phyloP scores from a whole-genome alignment of 768 basidiomycete genomes.

The Kockovaella imperatae region DNA sequence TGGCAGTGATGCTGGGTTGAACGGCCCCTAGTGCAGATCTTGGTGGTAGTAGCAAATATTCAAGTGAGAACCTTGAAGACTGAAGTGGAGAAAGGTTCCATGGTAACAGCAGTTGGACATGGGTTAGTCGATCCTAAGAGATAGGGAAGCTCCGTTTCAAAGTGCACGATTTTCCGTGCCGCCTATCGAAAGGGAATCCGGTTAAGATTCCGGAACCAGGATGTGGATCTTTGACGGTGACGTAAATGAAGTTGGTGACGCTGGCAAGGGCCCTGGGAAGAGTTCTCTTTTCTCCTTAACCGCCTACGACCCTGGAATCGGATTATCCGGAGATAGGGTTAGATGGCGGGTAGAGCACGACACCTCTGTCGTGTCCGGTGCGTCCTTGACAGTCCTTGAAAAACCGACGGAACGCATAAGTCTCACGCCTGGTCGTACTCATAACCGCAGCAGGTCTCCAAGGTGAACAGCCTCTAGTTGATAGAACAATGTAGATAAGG shows the following conservation, averaged over 20 bases:
- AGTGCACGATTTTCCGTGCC: constrained; percentile 57
- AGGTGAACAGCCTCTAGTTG: constrained; percentile 75
- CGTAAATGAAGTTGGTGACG: constrained; percentile 58
- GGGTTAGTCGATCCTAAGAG: constrained; percentile 78
- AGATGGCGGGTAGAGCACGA: constrained; percentile 63
- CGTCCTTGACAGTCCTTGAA: constrained; percentile 70
- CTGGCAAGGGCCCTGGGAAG: constrained; percentile 66
- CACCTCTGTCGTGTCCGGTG: constrained; percentile 66
- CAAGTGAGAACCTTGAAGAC: constrained; percentile 78
- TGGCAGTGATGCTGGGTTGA: constrained; percentile 65
- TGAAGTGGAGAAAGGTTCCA: constrained; percentile 83
- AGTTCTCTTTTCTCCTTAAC: constrained; percentile 74
- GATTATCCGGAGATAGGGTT: constrained; percentile 68
- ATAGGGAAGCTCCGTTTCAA: constrained; percentile 69
- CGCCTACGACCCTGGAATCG: constrained; percentile 64
- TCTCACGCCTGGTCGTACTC: constrained; percentile 66
- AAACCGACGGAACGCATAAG: constrained; percentile 66
- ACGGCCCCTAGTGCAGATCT: constrained; percentile 78
- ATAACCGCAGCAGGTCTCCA: constrained; percentile 69
- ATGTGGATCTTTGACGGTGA: constrained; percentile 55
- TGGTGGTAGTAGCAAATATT: constrained; percentile 84
- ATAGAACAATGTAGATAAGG: constrained; percentile 74
- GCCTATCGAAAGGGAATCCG: constrained; percentile 70
- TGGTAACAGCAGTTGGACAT: constrained; percentile 80
- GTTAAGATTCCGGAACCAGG: constrained; percentile 71